Conservation (phyloP, 129 eudicot genomes). For the Escallonia rubra region DNA sequence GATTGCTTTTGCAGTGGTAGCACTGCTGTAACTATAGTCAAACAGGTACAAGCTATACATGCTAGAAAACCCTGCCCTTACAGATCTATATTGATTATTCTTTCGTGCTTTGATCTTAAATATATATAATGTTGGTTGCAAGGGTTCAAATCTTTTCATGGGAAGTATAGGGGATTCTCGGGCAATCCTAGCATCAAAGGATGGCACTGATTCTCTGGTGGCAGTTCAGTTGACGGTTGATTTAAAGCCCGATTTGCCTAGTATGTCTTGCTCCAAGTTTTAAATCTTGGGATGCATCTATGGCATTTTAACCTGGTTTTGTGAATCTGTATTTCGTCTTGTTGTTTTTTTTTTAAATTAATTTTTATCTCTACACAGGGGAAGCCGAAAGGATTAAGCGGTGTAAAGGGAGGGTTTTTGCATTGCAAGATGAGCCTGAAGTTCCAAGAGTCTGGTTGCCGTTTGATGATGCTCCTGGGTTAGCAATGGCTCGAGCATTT, state of each 20-base stretch:
- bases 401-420: conserved; percentile 94
- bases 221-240: conserved; percentile 93
- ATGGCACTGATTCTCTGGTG: conserved; percentile 45
- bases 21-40: conserved; percentile 86
- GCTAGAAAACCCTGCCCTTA: too few relatives aligned
- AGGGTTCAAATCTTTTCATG: conserved; percentile 88
- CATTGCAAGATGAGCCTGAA: conserved; percentile 99
- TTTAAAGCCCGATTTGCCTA: conserved; percentile 97
- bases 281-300: neutral
- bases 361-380: conserved; percentile 27
- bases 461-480: conserved; percentile 96
- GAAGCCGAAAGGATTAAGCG: conserved; percentile 93
- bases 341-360: neutral
- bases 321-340: neutral
- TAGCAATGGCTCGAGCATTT: conserved; percentile 99
- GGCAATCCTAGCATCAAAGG: conserved; percentile 88
- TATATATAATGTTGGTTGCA: neutral
- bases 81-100: too few relatives aligned
- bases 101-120: too few relatives aligned
- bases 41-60: conserved; percentile 48
- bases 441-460: conserved; percentile 96
- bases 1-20: conserved; percentile 99
- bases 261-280: conserved; percentile 32
- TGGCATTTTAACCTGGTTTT: neutral
- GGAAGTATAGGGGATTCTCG: conserved; percentile 96